These are phyloP conservation scores for Gracilaria vermiculophylla DNA, from an alignment of 23 red algal genomes.

Conservation along the genomic window DNA sequence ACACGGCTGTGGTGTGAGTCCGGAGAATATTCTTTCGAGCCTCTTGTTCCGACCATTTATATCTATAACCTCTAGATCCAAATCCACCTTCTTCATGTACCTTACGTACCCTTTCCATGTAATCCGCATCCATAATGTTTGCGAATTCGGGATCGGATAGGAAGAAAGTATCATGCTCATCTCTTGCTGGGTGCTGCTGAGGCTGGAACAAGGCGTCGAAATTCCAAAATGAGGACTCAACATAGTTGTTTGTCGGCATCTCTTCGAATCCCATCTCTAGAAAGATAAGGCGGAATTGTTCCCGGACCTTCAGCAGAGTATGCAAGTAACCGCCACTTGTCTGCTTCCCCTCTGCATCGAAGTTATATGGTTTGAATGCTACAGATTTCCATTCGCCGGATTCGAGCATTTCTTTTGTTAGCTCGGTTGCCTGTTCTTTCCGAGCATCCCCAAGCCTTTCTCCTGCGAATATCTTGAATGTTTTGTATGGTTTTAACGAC, in stretches of 20 bases:
- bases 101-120: slow-evolving; percentile 73
- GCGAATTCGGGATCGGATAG: slow-evolving; percentile 77
- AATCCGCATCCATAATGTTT: slow-evolving; percentile 66
- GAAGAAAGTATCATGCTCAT: slow-evolving; percentile 99
- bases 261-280: slow-evolving; percentile 98
- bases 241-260: slow-evolving; percentile 92
- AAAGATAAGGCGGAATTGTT: slow-evolving; percentile 96
- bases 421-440: slow-evolving; percentile 73
- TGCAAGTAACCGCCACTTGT: slow-evolving; percentile 84
- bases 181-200: slow-evolving; percentile 96
- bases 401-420: slow-evolving; percentile 82
- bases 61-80: slow-evolving; percentile 93
- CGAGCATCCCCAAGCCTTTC: slow-evolving; percentile 70
- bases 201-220: slow-evolving; percentile 99
- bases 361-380: slow-evolving; percentile 93
- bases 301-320: slow-evolving; percentile 94
- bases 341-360: slow-evolving; percentile 79
- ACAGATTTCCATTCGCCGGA: slow-evolving; percentile 71
- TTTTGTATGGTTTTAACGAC: slow-evolving; percentile 63
- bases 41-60: slow-evolving; percentile 84
- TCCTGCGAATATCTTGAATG: slow-evolving; percentile 54
- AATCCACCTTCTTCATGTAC: slow-evolving; percentile 82
- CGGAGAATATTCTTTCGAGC: slow-evolving; percentile 88
- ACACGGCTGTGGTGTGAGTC: slow-evolving; percentile 97
- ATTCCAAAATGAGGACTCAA: slow-evolving; percentile 98